These are phyloP conservation scores for Solanum neorickii DNA, from an alignment of 257 asterid genomes.

Conservation along the genomic window DNA sequence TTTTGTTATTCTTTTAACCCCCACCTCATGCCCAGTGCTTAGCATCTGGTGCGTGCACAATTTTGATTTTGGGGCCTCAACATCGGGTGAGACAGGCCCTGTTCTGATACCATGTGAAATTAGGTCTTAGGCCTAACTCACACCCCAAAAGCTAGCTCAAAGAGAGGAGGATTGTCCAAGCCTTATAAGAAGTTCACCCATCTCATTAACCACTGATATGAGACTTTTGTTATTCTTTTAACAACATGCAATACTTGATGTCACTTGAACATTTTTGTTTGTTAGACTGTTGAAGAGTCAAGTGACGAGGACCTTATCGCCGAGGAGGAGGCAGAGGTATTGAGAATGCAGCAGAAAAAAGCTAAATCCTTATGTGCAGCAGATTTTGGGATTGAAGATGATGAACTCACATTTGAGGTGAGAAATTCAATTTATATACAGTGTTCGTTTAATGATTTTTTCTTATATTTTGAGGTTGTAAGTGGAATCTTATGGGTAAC, in stretches of 20 bases:
- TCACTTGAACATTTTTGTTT: slow-evolving; percentile 2
- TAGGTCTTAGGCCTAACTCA: too few species aligned
- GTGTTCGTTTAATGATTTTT: background rate
- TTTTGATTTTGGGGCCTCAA: too few species aligned
- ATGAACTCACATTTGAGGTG: slow-evolving; percentile 71
- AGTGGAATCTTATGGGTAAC: background rate
- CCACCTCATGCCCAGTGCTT: too few species aligned
- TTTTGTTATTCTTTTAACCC: too few species aligned
- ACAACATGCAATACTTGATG: background rate
- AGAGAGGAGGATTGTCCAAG: too few species aligned
- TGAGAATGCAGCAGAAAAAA: slow-evolving; percentile 50
- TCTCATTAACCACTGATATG: too few species aligned
- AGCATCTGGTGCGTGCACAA: too few species aligned
- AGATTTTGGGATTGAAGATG: slow-evolving; percentile 80
- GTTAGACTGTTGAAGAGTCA: slow-evolving; percentile 27
- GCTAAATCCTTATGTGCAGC: slow-evolving; percentile 36
- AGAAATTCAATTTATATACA: background rate
- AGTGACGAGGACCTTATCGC: slow-evolving; percentile 72
- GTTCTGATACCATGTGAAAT: too few species aligned
- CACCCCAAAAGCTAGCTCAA: too few species aligned
- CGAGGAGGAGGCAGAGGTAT: slow-evolving; percentile 69
- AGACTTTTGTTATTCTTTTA: too few species aligned
- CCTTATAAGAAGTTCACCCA: too few species aligned
- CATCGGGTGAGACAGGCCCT: too few species aligned
- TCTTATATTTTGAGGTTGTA: background rate